Percentiles rank a stretch among this genome's conserved stretches.
Conservation (phyloP, 495 filamentous ascomycete genomes). For the Melanomma pulvis-pyrius region DNA sequence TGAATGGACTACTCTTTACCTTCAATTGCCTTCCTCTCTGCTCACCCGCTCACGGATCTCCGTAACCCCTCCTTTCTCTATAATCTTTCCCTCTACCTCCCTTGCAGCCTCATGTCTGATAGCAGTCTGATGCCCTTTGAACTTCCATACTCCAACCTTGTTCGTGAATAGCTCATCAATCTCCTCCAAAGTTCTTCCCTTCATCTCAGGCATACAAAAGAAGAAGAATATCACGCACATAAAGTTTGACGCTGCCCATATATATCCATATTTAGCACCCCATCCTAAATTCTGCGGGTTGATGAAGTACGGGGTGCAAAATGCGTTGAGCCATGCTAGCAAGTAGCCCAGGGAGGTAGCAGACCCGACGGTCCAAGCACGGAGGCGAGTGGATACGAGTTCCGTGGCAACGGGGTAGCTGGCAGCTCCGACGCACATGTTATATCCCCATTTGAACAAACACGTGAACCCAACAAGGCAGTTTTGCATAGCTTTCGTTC, state of each 20-base stretch:
- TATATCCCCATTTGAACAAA: slow-evolving; percentile 15
- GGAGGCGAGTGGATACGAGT: slow-evolving; percentile 48
- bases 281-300: slow-evolving; percentile 52
- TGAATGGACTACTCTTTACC: not conserved
- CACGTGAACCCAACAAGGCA: not conserved
- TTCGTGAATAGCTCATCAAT: slow-evolving; percentile 21
- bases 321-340: slow-evolving; percentile 52
- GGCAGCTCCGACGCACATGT: slow-evolving; percentile 1
- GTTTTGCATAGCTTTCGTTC: not conserved
- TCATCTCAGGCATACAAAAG: slow-evolving; percentile 22
- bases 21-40: not conserved
- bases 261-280: slow-evolving; percentile 52
- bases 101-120: not conserved
- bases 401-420: slow-evolving; percentile 15
- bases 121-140: slow-evolving; percentile 12
- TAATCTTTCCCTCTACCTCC: not conserved
- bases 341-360: slow-evolving; percentile 55
- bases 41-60: not conserved
- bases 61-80: not conserved
- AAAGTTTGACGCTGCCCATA: slow-evolving; percentile 37
- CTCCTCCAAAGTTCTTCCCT: slow-evolving; percentile 12
- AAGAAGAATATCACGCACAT: slow-evolving; percentile 43
- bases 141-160: slow-evolving; percentile 6
- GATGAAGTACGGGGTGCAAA: no score
- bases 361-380: slow-evolving; percentile 55